Percentiles rank a stretch among this genome's conserved stretches.
Conservation (phyloP, 2,329 filamentous ascomycete genomes). For the Ciborinia camelliae region DNA sequence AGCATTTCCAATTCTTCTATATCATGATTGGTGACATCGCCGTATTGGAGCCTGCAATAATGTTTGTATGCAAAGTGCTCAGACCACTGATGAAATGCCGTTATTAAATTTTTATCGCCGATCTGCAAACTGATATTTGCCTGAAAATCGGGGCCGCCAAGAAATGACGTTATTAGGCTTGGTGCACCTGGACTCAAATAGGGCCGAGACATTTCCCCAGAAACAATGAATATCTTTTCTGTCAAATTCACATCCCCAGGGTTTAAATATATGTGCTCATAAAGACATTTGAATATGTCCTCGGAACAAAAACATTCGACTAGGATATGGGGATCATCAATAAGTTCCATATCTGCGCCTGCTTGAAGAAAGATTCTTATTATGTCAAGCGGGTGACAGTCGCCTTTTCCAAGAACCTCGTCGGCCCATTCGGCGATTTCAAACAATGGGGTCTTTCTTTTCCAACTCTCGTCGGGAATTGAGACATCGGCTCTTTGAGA, state of each 20-base stretch:
- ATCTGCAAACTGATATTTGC: not conserved
- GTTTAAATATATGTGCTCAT: not conserved
- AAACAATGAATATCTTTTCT: not conserved
- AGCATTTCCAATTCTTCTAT: not conserved
- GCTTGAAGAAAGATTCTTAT: not conserved
- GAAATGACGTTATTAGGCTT: not conserved
- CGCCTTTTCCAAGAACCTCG: accelerated
- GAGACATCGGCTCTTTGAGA: not conserved
- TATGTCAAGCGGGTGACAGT: not conserved
- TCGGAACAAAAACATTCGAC: not conserved
- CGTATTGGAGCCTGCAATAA: no score
- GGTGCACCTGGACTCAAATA: not conserved
- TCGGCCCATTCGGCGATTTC: not conserved
- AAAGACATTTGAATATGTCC: not conserved
- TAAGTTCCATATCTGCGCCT: not conserved
- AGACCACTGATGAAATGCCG: not conserved
- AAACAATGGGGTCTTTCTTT: not conserved
- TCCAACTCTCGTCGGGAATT: not conserved
- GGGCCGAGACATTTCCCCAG: not conserved
- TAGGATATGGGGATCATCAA: not conserved
- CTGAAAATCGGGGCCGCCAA: not conserved
- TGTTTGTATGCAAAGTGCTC: not conserved
- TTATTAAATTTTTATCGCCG: not conserved
- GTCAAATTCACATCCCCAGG: not conserved
- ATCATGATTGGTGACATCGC: not conserved